Evolutionary conservation across 768 basidiomycete genomes (phyloP), one percentile per base, ranked within the genome.

Genomic region (Fomitopsis pulvina): DNA sequence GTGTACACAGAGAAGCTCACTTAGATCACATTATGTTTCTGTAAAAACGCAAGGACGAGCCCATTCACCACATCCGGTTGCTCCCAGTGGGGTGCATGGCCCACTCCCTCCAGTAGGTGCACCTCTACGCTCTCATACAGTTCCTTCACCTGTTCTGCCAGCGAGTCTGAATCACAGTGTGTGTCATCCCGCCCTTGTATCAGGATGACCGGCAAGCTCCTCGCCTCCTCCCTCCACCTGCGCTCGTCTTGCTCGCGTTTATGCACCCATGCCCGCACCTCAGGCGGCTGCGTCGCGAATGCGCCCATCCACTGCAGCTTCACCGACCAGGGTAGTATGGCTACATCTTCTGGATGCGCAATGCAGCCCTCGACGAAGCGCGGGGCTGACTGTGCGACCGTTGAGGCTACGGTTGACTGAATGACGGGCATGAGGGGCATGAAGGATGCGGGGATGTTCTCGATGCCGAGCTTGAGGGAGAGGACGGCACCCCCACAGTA

Each of bases 331-430:
- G 58, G 50, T 25, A 61, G 47, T 16, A 12, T 37, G 28, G 40
- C 22, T 32, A 50, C 48, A 21, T 21, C 34, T 4, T 10, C 37
- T 16, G 57, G 56, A 25, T 51, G 18, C 16, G 46, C 52, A 30
- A 63, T 48, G 49, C 58, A 58, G 22, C 57, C 58, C 42, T 61
- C 60, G 30, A 63, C 52, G 59, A 58, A 61, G 34, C 42, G 48
- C 30, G 48, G 46, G 22, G 52, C 52, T 38, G 43, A 45, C 24
- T 40, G 26, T 28, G 50, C 34, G 29, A 48, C 41, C 41, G 53
- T 48, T 38, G 53, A 43, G n/a, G 58, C 55, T 40, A 52, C 52
- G 25, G 40, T 20, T 22, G 57, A 56, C 24, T 49, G 46, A 22
- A 53, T 41, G 25, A 24, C 20, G 10, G 50, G 50, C 42, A 51